Percentiles rank a stretch among this genome's conserved stretches.
These are phyloP conservation scores for Trichoderma sp. DNA, from an alignment of 2,329 filamentous ascomycete genomes.

Conservation along the genomic window DNA sequence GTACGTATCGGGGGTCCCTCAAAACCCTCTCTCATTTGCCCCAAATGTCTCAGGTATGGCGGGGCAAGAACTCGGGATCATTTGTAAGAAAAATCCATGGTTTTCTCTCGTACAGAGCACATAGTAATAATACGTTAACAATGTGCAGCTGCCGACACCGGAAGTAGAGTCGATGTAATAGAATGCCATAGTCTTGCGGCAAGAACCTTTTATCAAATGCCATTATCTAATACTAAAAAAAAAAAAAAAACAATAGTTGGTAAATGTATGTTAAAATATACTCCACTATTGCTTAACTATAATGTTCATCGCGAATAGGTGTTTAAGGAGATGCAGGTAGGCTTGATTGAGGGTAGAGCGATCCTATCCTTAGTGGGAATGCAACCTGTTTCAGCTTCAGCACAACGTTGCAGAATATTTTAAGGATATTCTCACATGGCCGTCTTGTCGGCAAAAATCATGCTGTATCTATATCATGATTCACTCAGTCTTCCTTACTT, in stretches of 20 bases:
- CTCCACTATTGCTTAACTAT: neutral
- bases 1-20: constrained; percentile 28
- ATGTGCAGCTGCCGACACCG: neutral
- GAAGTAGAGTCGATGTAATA: neutral
- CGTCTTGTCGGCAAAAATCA: too few relatives aligned
- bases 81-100: neutral
- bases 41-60: neutral
- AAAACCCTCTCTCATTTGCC: neutral
- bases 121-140: neutral
- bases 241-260: neutral
- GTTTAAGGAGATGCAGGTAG: neutral
- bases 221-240: neutral
- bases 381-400: neutral
- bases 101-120: too few relatives aligned
- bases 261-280: neutral
- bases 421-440: too few relatives aligned
- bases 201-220: neutral
- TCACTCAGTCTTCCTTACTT: too few relatives aligned
- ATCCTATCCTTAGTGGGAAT: neutral
- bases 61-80: neutral
- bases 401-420: too few relatives aligned
- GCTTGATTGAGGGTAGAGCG: neutral
- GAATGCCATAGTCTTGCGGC: neutral
- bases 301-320: neutral
- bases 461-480: too few relatives aligned